A percentile compares a stretch with the other conserved stretches of the same genome.
These are phyloP conservation scores for Phanerodontia chrysosporium DNA, from an alignment of 768 basidiomycete genomes.

Conservation along the genomic window DNA sequence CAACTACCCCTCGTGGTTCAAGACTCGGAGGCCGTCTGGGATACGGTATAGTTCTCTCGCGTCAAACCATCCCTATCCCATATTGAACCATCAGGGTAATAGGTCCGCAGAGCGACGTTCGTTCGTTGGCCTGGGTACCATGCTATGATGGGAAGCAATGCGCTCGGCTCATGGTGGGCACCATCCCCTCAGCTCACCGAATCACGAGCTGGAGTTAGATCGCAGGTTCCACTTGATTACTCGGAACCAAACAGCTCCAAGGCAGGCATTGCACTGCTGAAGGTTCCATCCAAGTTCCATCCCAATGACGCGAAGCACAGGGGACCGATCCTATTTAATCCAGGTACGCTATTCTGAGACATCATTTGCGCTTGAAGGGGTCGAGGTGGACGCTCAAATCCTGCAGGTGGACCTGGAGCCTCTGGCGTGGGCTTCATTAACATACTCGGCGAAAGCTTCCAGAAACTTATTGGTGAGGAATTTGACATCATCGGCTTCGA, in stretches of 20 bases:
- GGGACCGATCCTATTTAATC: conserved; percentile 31
- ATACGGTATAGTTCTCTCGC: no score
- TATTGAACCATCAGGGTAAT: background rate
- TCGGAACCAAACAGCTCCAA: conserved; percentile 11
- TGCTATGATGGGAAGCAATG: conserved; percentile 12
- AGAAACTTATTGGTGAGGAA: conserved; percentile 23
- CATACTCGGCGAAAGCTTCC: background rate
- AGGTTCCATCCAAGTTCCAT: conserved; percentile 17
- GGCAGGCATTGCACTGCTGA: conserved; percentile 25
- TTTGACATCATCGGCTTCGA: conserved; percentile 29
- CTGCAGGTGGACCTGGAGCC: conserved; percentile 23
- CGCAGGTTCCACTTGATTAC: conserved; percentile 30
- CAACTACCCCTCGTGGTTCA: no score
- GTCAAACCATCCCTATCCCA: no score
- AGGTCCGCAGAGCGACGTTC: background rate
- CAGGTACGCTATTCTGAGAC: conserved; percentile 4
- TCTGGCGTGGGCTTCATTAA: conserved; percentile 19
- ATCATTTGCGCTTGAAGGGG: background rate
- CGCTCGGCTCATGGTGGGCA: conserved; percentile 11
- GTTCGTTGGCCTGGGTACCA: conserved; percentile 8
- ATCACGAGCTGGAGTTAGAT: conserved; percentile 8
- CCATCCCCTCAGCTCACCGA: conserved; percentile 18
- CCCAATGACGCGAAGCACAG: conserved; percentile 15
- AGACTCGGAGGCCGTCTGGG: no score
- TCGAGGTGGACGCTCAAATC: no score